These are phyloP conservation scores for Nidula microcarpa DNA, from an alignment of 768 basidiomycete genomes.

Conservation along the genomic window DNA sequence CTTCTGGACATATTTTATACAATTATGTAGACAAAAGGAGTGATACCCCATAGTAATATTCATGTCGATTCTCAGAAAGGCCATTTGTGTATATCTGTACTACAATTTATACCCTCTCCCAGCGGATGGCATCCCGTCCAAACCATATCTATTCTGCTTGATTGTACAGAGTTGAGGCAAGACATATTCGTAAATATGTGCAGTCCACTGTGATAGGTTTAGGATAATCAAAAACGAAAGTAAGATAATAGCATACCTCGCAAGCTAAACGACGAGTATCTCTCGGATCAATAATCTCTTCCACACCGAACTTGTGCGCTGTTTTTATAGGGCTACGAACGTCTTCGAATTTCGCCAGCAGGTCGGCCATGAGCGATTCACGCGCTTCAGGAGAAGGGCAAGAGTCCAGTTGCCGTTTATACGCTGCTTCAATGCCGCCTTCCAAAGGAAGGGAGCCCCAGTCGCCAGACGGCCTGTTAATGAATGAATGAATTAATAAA, in stretches of 20 bases:
- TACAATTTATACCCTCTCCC: constrained; percentile 24
- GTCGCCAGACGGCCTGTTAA: constrained; percentile 34
- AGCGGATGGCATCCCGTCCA: constrained; percentile 23
- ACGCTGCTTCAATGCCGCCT: constrained; percentile 38
- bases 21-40: no score
- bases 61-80: no score
- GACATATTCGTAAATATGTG: constrained; percentile 26
- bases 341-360: constrained; percentile 30
- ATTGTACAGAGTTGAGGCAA: constrained; percentile 27
- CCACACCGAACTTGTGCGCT: constrained; percentile 33
- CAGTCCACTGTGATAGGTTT: constrained; percentile 25
- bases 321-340: constrained; percentile 34
- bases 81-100: background rate
- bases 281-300: constrained; percentile 38
- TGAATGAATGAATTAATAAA: background rate
- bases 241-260: constrained; percentile 21
- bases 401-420: constrained; percentile 33
- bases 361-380: constrained; percentile 28
- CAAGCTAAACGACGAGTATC: constrained; percentile 32
- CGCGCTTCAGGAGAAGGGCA: constrained; percentile 23
- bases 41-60: no score
- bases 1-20: background rate
- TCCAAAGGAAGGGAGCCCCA: constrained; percentile 39
- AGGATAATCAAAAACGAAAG: background rate
- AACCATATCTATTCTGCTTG: constrained; percentile 21